Evolutionary conservation across 2,329 filamentous ascomycete species (phyloP), one percentile per base, ranked within the genome.

Genomic region (Cylindrodendrum hubeiense): DNA sequence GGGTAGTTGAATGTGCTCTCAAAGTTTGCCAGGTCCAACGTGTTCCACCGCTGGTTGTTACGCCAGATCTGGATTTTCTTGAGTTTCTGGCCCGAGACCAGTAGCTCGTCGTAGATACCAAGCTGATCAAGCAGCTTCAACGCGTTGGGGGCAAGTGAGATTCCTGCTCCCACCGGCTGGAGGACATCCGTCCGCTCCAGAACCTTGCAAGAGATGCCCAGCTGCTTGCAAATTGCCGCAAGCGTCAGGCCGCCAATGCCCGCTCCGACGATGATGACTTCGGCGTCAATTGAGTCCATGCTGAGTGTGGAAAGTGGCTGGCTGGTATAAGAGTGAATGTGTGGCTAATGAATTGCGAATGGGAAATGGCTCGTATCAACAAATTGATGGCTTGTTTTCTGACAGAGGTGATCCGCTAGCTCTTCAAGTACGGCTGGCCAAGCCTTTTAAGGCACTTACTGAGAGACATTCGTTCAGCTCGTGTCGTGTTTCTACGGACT

Each of bases 31-130:
- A 63, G 37, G 22, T 63, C 60, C 21, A 63, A 10, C 17, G 60
- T 43, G 60, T 63, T 63, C 60, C 60, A 63, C 24, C 55, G 60
- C 60, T 63, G 34, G 37, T 56, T 52, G 60, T 63, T 63, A 34
- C 60, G 60, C 60, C 60, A 63, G 19, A 63, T 63, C 37, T 63
- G 60, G 13, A 63, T 56, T 34, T 57, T 63, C 21, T 51, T 56
- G 7, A 63, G 60, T 43, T 63, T 63, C 46, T 63, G 60, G 19
- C 60, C 60, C n/a, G 60, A 30, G 21, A 28, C 37, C 19, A 63
- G 46, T n/a, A 63, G 52, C 52, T 63, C 9, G 1, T 63, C 46
- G 37, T 63, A 63, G 53, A 63, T 57, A 22, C 60, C 60, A 12
- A 63, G 53, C 39, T 63, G 60, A 26, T 63, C 60, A 5, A 63